Percentiles rank a stretch among this genome's conserved stretches.
phyloP scores from a whole-genome alignment of 768 basidiomycete genomes.

The Porpolomopsis calyptriformis region DNA sequence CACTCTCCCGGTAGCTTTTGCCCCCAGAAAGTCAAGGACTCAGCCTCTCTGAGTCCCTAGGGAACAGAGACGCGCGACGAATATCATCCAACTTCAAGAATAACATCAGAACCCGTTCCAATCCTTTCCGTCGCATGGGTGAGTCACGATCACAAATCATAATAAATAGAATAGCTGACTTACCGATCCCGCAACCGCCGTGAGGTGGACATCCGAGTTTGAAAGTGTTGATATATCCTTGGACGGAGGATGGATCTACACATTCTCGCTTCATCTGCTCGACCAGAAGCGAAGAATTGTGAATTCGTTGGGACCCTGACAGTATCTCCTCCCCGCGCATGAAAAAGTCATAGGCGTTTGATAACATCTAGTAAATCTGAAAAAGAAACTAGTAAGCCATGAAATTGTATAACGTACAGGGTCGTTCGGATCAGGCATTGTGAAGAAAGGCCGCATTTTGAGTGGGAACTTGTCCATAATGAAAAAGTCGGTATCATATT shows the following conservation, averaged over 20 bases:
- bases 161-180: not conserved
- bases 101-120: conserved; percentile 94
- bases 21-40: too few relatives aligned
- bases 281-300: conserved; percentile 72
- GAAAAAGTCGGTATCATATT: conserved; percentile 97
- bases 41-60: conserved; percentile 90
- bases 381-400: too few relatives aligned
- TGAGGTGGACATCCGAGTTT: conserved; percentile 91
- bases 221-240: conserved; percentile 89
- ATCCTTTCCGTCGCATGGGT: conserved; percentile 8
- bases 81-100: conserved; percentile 97
- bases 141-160: not conserved
- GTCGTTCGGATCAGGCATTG: conserved; percentile 93
- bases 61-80: conserved; percentile 86
- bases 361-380: too few relatives aligned
- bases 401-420: conserved; percentile 52
- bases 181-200: conserved; percentile 90
- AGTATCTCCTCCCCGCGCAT: conserved; percentile 99
- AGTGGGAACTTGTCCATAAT: conserved; percentile 99
- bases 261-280: conserved; percentile 82
- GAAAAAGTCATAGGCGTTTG: conserved; percentile 99
- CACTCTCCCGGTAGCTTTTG: too few relatives aligned
- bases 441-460: conserved; percentile 94
- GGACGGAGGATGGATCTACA: conserved; percentile 87
- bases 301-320: conserved; percentile 95